Evolutionary conservation across 768 basidiomycete species (phyloP).

Genomic region (Boletus insuetus): DNA sequence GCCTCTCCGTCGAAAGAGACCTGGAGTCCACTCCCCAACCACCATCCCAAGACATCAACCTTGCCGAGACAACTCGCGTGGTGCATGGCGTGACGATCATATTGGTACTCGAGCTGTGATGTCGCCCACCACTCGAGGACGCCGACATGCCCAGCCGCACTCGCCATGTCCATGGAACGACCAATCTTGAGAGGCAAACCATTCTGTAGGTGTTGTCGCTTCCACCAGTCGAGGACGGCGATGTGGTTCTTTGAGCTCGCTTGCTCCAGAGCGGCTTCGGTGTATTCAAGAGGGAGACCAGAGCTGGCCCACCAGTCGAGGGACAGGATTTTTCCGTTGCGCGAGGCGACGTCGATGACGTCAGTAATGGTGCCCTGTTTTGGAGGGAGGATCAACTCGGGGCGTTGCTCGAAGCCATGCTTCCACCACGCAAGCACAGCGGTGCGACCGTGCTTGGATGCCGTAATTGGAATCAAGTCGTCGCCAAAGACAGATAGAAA

Average conservation of each 20-base stretch:
- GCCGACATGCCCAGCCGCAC: slow-evolving; percentile 69
- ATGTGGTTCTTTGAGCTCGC: slow-evolving; percentile 78
- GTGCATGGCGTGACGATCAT: slow-evolving; percentile 73
- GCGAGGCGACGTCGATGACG: slow-evolving; percentile 76
- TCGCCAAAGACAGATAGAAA: slow-evolving; percentile 64
- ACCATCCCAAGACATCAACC: slow-evolving; percentile 80
- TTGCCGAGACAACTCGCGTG: slow-evolving; percentile 79
- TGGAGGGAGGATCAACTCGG: slow-evolving; percentile 57
- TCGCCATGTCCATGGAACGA: slow-evolving; percentile 83
- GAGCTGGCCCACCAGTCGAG: slow-evolving; percentile 80
- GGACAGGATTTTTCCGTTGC: slow-evolving; percentile 69
- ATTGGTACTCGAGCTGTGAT: slow-evolving; percentile 74
- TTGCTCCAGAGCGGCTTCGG: slow-evolving; percentile 75
- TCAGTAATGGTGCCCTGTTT: slow-evolving; percentile 55
- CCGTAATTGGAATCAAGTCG: slow-evolving; percentile 73
- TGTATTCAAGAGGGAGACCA: slow-evolving; percentile 67
- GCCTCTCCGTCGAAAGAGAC: slow-evolving; percentile 79
- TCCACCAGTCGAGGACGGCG: slow-evolving; percentile 85
- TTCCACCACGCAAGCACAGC: slow-evolving; percentile 83
- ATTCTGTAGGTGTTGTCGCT: slow-evolving; percentile 46
- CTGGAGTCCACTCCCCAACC: slow-evolving; percentile 74
- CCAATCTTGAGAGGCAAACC: slow-evolving; percentile 74
- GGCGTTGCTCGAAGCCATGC: slow-evolving; percentile 56
- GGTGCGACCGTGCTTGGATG: slow-evolving; percentile 71
- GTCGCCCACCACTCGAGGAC: slow-evolving; percentile 85